Percentiles rank a stretch among this genome's conserved stretches.
Conservation (phyloP, 2,329 filamentous ascomycete species). For the Beauveria varroae region DNA sequence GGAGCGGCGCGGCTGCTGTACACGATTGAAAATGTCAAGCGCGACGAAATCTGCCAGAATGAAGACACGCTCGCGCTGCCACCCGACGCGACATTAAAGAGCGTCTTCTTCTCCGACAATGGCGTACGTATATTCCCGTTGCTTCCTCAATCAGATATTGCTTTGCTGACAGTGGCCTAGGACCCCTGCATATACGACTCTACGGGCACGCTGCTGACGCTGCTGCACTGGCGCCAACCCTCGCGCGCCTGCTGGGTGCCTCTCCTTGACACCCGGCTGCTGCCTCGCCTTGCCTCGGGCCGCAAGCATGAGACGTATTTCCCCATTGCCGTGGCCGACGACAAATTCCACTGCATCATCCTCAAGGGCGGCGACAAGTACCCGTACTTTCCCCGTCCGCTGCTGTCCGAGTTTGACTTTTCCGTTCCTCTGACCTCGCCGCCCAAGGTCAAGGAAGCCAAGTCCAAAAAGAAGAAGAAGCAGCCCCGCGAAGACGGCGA, state of each 20-base stretch:
- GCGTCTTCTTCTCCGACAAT: conserved; percentile 83
- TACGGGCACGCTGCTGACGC: conserved; percentile 76
- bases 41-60: conserved; percentile 88
- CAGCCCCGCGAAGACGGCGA: conserved; percentile 22
- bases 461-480: conserved; percentile 23
- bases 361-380: conserved; percentile 91
- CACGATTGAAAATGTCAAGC: conserved; percentile 89
- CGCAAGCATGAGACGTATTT: conserved; percentile 88
- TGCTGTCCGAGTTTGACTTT: conserved; percentile 92
- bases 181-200: conserved; percentile 96
- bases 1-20: conserved; percentile 76
- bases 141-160: not conserved
- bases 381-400: conserved; percentile 82
- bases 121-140: conserved; percentile 51
- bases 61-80: conserved; percentile 86
- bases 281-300: conserved; percentile 75
- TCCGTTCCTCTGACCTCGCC: conserved; percentile 67
- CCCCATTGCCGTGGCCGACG: conserved; percentile 85
- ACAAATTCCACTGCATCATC: conserved; percentile 97
- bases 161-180: conserved; percentile 29
- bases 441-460: conserved; percentile 26
- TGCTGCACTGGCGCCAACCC: conserved; percentile 83
- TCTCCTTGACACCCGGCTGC: conserved; percentile 77
- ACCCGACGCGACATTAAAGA: conserved; percentile 64
- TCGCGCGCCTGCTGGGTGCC: conserved; percentile 88